Conservation (phyloP, 179 eudicot species). For the Vitellaria paradoxa region DNA sequence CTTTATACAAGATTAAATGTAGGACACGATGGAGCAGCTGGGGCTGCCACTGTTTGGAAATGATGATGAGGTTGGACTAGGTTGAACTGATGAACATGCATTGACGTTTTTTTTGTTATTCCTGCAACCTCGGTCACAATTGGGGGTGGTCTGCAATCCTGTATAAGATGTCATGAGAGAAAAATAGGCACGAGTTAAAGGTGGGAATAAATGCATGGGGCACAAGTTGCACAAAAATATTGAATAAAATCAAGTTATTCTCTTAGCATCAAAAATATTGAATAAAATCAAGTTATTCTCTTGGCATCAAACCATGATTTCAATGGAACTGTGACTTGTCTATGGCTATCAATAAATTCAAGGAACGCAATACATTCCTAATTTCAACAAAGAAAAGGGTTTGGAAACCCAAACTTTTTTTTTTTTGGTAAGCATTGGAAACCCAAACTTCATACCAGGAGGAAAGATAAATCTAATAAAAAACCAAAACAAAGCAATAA, state of each 20-base stretch:
- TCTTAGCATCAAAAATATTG: neutral
- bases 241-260: no score
- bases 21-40: constrained; percentile 53
- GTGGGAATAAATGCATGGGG: constrained; percentile 1
- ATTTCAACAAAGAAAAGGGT: no score
- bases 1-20: constrained; percentile 63
- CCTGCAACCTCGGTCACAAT: constrained; percentile 48
- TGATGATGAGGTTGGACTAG: constrained; percentile 69
- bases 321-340: neutral
- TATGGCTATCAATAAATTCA: neutral
- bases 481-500: neutral
- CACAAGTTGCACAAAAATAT: neutral
- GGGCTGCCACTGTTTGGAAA: constrained; percentile 52
- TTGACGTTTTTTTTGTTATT: constrained; percentile 55
- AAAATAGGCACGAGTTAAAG: neutral
- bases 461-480: neutral
- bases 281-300: no score
- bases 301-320: neutral
- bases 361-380: neutral
- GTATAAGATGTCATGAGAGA: constrained; percentile 9
- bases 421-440: no score
- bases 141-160: constrained; percentile 63
- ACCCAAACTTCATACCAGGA: no score
- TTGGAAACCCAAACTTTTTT: no score
- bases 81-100: constrained; percentile 43